Evolutionary conservation across 495 filamentous ascomycete species (phyloP).

Genomic region (Penicillium pulvis): DNA sequence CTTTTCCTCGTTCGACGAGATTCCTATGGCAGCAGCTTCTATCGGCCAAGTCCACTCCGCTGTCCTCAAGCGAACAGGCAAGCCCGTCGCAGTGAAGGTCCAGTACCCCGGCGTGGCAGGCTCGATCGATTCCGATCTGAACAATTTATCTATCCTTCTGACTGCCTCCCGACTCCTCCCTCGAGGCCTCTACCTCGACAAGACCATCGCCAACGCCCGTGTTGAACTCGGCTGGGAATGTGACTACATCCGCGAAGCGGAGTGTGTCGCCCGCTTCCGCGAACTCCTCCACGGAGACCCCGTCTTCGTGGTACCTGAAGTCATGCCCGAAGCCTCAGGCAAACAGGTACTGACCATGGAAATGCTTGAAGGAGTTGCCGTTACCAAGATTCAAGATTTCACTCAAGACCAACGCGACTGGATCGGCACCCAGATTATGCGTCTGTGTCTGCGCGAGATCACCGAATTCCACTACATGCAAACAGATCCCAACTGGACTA

Average conservation of each 20-base stretch:
- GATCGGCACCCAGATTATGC: conserved; percentile 86
- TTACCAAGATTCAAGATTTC: conserved; percentile 77
- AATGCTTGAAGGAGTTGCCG: conserved; percentile 82
- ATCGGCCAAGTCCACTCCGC: conserved; percentile 96
- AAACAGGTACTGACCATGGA: conserved; percentile 92
- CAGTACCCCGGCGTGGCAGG: conserved; percentile 97
- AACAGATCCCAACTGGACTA: conserved; percentile 99
- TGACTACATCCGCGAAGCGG: conserved; percentile 87
- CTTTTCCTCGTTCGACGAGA: conserved; percentile 82
- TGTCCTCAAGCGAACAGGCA: conserved; percentile 70
- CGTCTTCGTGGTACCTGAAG: conserved; percentile 76
- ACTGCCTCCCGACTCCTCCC: conserved; percentile 87
- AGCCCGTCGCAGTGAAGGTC: conserved; percentile 88
- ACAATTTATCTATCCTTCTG: conserved; percentile 86
- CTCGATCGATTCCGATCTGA: conserved; percentile 93
- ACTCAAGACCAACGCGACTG: conserved; percentile 84
- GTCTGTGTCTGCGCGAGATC: conserved; percentile 91
- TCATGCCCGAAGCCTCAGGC: conserved; percentile 79
- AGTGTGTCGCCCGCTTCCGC: conserved; percentile 73
- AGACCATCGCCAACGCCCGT: conserved; percentile 96
- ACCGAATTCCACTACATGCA: conserved; percentile 96
- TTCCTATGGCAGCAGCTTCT: conserved; percentile 93
- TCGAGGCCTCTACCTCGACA: conserved; percentile 90
- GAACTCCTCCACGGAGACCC: conserved; percentile 70
- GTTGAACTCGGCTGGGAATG: conserved; percentile 95